Base-by-base conservation (phyloP, 1,284 basidiomycete genomes). In the Lentinula novae-zelandiae region DNA sequence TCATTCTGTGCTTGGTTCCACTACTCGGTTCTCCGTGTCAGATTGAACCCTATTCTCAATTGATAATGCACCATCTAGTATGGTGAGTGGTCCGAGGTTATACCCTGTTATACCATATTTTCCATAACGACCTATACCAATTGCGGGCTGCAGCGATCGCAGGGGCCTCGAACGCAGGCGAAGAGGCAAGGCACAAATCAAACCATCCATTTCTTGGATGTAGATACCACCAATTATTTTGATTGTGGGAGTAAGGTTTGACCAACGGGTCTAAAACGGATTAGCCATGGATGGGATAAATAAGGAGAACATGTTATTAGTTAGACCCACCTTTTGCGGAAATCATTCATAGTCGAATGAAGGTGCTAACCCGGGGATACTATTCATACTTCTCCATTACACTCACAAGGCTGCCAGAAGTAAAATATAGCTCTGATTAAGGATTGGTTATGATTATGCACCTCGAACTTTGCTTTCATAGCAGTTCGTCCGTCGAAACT, bases 321-420 rank as follows among this genome's bases (percentile, higher is more conserved):
- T 22, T 15, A 38, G 63, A 13, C 65, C 13, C 9, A 56, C 8
- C 2, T 51, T 42, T 36, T 70, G 69, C 5, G 67, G 66, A 22
- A 22, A 65, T 33, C 60, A 61, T 42, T 70, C 69, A 42, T 68
- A 65, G 44, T 69, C 69, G 38, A 65, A 68, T 63, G 67, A 64
- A 1, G 67, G 40, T 6, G 65, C 68, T 7, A 10, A 65, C 12
- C 6, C 69, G 33, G 38, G 33, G 3, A 38, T 50, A 38, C 3
- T 42, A 33, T 33, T 63, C 0, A 65, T 7, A 67, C 58, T 2
- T 57, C 22, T 1, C 51, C 22, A 17, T 66, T 13, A 5, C 67
- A 34, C 12, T 54, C 46, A 17, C 33, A 46, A 9, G 31, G 44
- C 31, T 20, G 8, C 6, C 15, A n/a, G n/a, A 34, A 12, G 31